Evolutionary conservation across 2,329 filamentous ascomycete genomes (phyloP).

Genomic region (Aspergillus texensis): DNA sequence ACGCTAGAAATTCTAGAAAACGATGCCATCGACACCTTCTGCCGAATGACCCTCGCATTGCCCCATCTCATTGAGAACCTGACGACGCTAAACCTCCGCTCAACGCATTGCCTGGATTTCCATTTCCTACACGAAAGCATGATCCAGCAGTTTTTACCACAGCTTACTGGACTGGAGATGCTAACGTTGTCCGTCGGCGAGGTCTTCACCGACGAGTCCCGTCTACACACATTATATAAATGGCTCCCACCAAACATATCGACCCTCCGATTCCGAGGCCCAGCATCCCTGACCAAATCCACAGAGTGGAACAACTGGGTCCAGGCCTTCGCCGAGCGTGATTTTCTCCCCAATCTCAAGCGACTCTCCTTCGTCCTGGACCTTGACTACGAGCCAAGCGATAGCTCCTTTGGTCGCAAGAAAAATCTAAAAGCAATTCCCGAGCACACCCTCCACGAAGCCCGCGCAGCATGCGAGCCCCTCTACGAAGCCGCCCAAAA

Average conservation of each 20-base stretch:
- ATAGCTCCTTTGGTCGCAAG: not conserved
- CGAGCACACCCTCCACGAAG: slow-evolving; percentile 15
- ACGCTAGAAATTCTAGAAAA: slow-evolving; percentile 32
- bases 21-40: slow-evolving; percentile 27
- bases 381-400: slow-evolving; percentile 15
- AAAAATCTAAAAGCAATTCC: slow-evolving; percentile 6
- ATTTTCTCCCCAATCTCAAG: slow-evolving; percentile 25
- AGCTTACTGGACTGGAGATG: slow-evolving; percentile 18
- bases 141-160: slow-evolving; percentile 18
- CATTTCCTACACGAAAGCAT: slow-evolving; percentile 13
- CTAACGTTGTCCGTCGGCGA: slow-evolving; percentile 27
- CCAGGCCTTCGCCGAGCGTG: slow-evolving; percentile 20
- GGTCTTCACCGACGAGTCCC: slow-evolving; percentile 19
- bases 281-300: slow-evolving; percentile 21
- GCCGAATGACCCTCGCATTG: slow-evolving; percentile 23
- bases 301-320: slow-evolving; percentile 27
- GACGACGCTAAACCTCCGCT: slow-evolving; percentile 22
- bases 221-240: slow-evolving; percentile 22
- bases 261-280: slow-evolving; percentile 29
- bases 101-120: slow-evolving; percentile 26
- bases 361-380: slow-evolving; percentile 28
- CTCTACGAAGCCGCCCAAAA: slow-evolving; percentile 19
- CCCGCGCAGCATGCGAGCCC: slow-evolving; percentile 20
- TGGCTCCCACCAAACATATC: slow-evolving; percentile 25
- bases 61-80: slow-evolving; percentile 22